A percentile compares a stretch with the other conserved stretches of the same genome.
Conservation (phyloP, 2,329 filamentous ascomycete genomes). For the Setomelanomma holmii region DNA sequence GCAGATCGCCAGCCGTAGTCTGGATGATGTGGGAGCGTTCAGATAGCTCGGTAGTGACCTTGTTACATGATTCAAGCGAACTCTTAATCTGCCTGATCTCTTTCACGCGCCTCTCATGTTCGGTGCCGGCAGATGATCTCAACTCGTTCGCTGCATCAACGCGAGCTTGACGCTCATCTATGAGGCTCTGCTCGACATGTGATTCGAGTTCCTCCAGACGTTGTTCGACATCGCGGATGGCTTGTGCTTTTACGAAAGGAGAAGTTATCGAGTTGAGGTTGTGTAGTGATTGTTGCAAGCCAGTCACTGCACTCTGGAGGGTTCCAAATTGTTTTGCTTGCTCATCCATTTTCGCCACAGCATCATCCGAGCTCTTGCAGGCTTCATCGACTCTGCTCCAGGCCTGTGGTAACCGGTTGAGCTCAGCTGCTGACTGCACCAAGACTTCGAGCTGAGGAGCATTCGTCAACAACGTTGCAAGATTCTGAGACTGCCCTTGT, state of each 20-base stretch:
- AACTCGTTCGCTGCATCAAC: slow-evolving; percentile 5
- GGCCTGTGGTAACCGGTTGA: background rate
- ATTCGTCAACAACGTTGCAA: background rate
- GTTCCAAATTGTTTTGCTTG: background rate
- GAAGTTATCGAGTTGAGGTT: slow-evolving; percentile 2
- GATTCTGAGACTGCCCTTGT: background rate
- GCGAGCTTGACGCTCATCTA: background rate
- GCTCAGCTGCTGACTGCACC: background rate
- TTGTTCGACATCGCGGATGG: background rate
- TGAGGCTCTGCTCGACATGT: background rate
- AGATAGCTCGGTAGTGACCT: too few species aligned
- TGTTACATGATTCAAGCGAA: too few species aligned
- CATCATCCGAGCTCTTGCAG: background rate
- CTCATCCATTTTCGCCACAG: background rate
- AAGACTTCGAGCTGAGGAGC: slow-evolving; percentile 3
- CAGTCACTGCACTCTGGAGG: slow-evolving; percentile 1
- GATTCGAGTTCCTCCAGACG: background rate
- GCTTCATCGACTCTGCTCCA: background rate
- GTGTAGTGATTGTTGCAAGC: slow-evolving; percentile 4
- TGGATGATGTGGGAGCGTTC: background rate
- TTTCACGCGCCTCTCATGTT: slow-evolving; percentile 4
- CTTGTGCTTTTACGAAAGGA: background rate
- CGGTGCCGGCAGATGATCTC: background rate
- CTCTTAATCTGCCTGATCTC: background rate
- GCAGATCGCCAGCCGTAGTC: background rate